These are phyloP conservation scores for Pittosporum tobira DNA, from an alignment of 129 eudicot genomes.

Conservation along the genomic window DNA sequence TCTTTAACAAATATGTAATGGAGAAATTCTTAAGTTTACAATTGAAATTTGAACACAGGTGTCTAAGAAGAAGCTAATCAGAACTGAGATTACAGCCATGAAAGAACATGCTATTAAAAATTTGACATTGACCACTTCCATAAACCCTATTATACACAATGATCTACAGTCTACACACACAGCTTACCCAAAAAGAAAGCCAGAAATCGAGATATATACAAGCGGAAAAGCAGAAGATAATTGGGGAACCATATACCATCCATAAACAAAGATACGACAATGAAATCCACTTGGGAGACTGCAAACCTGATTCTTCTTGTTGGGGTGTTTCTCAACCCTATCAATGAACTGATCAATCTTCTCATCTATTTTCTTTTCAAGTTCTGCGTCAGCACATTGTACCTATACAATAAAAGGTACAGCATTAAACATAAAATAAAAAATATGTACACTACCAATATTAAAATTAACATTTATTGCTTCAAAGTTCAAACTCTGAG, in stretches of 20 bases:
- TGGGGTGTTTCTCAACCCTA: constrained; percentile 88
- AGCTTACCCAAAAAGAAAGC: background rate
- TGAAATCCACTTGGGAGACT: background rate
- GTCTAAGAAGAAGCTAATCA: background rate
- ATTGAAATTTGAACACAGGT: too few species aligned
- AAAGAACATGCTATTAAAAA: background rate
- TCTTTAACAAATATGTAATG: background rate
- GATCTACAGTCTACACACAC: background rate
- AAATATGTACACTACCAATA: too few species aligned
- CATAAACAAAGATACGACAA: background rate
- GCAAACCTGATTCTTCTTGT: constrained; percentile 93
- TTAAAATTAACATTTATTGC: background rate
- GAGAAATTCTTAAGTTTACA: too few species aligned
- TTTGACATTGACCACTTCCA: background rate
- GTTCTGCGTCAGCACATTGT: constrained; percentile 85
- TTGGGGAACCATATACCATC: background rate
- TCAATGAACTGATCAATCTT: constrained; percentile 89
- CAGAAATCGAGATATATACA: background rate
- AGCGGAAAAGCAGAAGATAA: background rate
- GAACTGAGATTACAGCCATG: background rate
- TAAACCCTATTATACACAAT: background rate
- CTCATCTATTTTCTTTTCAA: constrained; percentile 88
- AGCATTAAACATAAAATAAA: constrained; percentile 15
- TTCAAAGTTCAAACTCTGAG: background rate
- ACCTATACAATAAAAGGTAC: constrained; percentile 35